Evolutionary conservation across 1,284 basidiomycete species (phyloP).

Genomic region (Neonothopanus nambi): DNA sequence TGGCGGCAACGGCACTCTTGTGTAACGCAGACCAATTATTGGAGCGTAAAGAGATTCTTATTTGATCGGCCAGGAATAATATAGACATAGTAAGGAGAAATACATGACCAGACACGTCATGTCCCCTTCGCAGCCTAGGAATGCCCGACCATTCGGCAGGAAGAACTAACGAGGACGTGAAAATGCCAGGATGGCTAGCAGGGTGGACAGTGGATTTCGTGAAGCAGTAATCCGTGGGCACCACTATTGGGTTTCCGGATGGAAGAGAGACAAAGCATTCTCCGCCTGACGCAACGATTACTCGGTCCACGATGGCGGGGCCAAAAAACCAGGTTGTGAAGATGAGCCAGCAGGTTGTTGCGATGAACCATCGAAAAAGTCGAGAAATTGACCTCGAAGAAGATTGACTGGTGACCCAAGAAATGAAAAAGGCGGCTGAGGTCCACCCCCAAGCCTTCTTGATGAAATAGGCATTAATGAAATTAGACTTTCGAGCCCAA

Average conservation of each 20-base stretch:
- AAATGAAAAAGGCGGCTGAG: conserved; percentile 61
- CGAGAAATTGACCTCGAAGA: conserved; percentile 41
- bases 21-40: conserved; percentile 44
- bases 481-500: conserved; percentile 83
- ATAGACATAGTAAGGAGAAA: conserved; percentile 88
- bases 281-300: conserved; percentile 78
- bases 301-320: conserved; percentile 76
- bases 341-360: conserved; percentile 70
- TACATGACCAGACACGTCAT: conserved; percentile 93
- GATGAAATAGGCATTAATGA: conserved; percentile 85
- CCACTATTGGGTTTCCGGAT: conserved; percentile 47
- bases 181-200: conserved; percentile 65
- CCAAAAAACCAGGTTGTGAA: conserved; percentile 95
- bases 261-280: conserved; percentile 76
- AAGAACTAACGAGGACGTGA: conserved; percentile 43
- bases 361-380: conserved; percentile 60
- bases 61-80: conserved; percentile 79
- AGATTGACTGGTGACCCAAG: conserved; percentile 55
- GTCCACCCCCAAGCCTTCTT: conserved; percentile 95
- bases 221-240: conserved; percentile 66
- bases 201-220: conserved; percentile 53
- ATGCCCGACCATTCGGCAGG: conserved; percentile 45
- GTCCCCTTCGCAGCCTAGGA: conserved; percentile 74
- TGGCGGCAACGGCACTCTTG: conserved; percentile 43
- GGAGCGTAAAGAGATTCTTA: conserved; percentile 50